A percentile compares a stretch with the other conserved stretches of the same genome.
Conservation (phyloP, 192 early-diverging fungal genomes). For the Powellomyces hirtus region DNA sequence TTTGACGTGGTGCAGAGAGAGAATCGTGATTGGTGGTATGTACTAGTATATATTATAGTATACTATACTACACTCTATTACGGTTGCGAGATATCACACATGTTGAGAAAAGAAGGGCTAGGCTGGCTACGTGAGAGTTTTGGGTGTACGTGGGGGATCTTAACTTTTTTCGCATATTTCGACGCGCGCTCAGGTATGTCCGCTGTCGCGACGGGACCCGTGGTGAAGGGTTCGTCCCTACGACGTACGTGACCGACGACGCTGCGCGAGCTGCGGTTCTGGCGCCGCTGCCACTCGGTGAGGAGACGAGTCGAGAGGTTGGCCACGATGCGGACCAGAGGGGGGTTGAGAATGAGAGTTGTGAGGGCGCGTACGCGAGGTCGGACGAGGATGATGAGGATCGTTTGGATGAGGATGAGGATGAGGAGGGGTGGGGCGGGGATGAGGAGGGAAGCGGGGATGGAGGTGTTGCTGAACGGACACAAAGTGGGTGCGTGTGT, state of each 20-base stretch:
- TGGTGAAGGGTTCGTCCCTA: conserved; percentile 42
- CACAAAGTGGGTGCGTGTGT: background rate
- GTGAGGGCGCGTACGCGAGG: background rate
- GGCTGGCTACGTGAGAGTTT: no score
- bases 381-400: background rate
- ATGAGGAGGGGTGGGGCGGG: background rate
- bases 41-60: background rate
- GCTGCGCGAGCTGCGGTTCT: background rate
- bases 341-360: background rate
- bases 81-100: background rate
- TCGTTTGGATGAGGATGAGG: background rate
- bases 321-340: background rate
- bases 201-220: background rate
- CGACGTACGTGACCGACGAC: conserved; percentile 33
- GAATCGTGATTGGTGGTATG: conserved; percentile 52
- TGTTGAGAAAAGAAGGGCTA: no score
- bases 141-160: background rate
- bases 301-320: background rate
- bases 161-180: background rate
- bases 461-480: background rate
- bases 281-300: background rate
- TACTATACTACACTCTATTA: background rate
- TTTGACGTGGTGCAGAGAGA: conserved; percentile 44
- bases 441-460: background rate
- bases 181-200: background rate